Conservation (phyloP, 208 protist genomes). For the Polymyxa betae region DNA sequence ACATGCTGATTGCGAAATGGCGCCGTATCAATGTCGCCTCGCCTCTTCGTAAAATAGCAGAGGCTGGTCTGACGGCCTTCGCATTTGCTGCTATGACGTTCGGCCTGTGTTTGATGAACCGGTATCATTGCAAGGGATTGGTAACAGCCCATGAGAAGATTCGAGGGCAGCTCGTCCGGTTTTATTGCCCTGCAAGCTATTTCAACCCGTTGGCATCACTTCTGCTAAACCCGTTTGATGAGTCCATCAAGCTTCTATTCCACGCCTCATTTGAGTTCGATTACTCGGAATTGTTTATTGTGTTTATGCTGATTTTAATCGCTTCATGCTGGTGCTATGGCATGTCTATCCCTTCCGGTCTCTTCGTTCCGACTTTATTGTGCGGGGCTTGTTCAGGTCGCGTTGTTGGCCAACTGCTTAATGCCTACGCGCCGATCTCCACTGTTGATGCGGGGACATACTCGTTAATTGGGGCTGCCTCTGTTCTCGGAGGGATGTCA, state of each 20-base stretch:
- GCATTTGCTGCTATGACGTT: conserved; percentile 50
- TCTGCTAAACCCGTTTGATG: conserved; percentile 3
- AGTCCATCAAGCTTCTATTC: conserved; percentile 43
- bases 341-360: conserved; percentile 59
- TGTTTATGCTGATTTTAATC: conserved; percentile 47
- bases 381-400: conserved; percentile 57
- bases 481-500: conserved; percentile 62
- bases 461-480: conserved; percentile 64
- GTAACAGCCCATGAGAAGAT: conserved; percentile 31
- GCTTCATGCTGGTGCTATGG: conserved; percentile 45
- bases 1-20: conserved; percentile 65
- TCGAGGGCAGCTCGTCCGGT: background rate
- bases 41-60: background rate
- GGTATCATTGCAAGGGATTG: conserved; percentile 54
- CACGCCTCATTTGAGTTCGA: background rate
- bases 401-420: conserved; percentile 60
- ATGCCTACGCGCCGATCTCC: background rate
- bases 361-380: conserved; percentile 61
- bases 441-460: conserved; percentile 56
- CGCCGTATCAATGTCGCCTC: conserved; percentile 57
- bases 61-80: conserved; percentile 60
- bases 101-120: conserved; percentile 59
- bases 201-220: background rate
- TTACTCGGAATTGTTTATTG: background rate
- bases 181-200: background rate